A percentile compares a stretch with the other conserved stretches of the same genome.
Evolutionary conservation across 2,329 filamentous ascomycete genomes (phyloP).

Genomic region (Cytospora piceae): DNA sequence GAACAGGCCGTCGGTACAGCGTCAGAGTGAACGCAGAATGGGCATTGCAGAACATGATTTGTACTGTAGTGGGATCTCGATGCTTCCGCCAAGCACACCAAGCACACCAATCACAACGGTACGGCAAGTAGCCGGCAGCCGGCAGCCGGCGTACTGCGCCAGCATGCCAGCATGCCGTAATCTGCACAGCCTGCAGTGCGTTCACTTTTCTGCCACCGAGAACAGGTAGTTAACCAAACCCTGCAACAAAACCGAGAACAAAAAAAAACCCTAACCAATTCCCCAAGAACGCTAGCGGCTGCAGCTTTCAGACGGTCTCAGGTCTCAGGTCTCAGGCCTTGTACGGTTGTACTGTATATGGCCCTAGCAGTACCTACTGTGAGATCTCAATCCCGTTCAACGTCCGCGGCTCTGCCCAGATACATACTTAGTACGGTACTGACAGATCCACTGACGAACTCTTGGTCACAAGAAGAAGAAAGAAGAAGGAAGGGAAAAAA

Average conservation of each 20-base stretch:
- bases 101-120: neutral
- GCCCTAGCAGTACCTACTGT: neutral
- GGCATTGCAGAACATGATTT: neutral
- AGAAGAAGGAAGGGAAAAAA: neutral
- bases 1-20: no score
- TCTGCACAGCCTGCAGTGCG: neutral
- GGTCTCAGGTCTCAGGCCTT: no score
- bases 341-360: neutral
- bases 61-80: neutral
- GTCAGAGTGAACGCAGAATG: neutral
- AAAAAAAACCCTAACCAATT: neutral
- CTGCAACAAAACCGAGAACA: neutral
- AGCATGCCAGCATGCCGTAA: no score
- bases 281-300: no score
- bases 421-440: no score
- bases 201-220: no score
- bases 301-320: no score
- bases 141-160: slow-evolving; percentile 3
- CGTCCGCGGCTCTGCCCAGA: neutral
- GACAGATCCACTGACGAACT: neutral
- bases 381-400: neutral
- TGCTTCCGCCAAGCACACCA: neutral
- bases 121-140: neutral
- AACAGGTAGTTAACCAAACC: no score
- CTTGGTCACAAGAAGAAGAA: neutral